These are phyloP conservation scores for Silene conica DNA, from an alignment of 148 eudicot species.

Conservation along the genomic window DNA sequence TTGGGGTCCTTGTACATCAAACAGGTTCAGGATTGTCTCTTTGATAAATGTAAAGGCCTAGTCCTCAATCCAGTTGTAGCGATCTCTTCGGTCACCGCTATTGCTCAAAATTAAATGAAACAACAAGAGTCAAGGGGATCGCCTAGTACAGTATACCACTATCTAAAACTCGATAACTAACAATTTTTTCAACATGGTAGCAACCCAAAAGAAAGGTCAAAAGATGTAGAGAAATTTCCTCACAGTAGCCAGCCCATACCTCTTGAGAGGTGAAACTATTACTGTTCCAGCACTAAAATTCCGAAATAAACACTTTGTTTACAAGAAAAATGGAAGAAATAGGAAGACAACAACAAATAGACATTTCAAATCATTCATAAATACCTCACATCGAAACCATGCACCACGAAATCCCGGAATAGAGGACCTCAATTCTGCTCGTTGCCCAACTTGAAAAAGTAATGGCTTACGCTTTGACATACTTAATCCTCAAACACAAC, in stretches of 20 bases:
- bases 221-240: not conserved
- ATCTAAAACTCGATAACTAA: not conserved
- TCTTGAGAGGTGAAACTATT: not conserved
- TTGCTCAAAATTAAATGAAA: not conserved
- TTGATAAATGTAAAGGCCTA: no score
- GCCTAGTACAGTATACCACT: not conserved
- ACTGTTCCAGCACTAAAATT: not conserved
- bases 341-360: not conserved
- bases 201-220: not conserved
- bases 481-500: conserved; percentile 1
- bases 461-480: conserved; percentile 22
- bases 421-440: conserved; percentile 38
- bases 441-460: conserved; percentile 36
- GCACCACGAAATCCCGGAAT: conserved; percentile 45
- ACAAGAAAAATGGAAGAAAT: not conserved
- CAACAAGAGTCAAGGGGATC: not conserved
- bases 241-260: not conserved
- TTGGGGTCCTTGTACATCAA: not conserved
- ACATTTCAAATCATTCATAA: not conserved
- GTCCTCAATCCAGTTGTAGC: not conserved
- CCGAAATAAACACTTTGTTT: not conserved
- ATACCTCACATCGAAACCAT: conserved; percentile 54
- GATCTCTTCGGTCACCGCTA: not conserved
- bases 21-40: not conserved
- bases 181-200: not conserved